Base-by-base conservation (phyloP, 495 filamentous ascomycete genomes). In the Xylaria palmicola region DNA sequence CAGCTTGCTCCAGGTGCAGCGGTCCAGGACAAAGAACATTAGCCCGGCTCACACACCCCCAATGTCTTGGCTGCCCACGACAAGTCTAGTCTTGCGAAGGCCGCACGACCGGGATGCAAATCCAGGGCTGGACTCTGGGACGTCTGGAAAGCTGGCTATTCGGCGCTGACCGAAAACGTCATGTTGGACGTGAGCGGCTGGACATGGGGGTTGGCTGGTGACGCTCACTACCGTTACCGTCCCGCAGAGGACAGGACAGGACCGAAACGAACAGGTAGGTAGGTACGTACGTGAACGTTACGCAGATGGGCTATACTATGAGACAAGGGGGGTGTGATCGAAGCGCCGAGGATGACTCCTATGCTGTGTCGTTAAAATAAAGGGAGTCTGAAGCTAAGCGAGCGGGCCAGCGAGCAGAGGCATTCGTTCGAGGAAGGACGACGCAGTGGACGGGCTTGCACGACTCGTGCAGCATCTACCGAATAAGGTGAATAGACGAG, bases 21-120 rank as follows among this genome's bases (percentile, higher is more conserved):
- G n/a, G 41, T 41, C 54, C 47, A 20, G 59, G 15, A 55, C 49
- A 61, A 55, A 54, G 57, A 55, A 61, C 53, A 60, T 53, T n/a
- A 39, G 27, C 32, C 58, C 49, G 49, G n/a, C n/a, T n/a, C n/a
- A 47, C 44, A 60, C 45, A 48, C 45, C 20, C 47, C 47, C 20
- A 61, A 47, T 54, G 50, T 47, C 59, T 61, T 61, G 40, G 59
- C 59, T 36, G 41, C 19, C 12, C 49, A 36, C n/a, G n/a, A n/a
- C n/a, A n/a, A n/a, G n/a, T n/a, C n/a, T n/a, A 27, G 49, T 29
- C 37, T 7, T 44, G 29, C 30, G 17, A 17, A 30, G 49, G 47
- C 30, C 40, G 59, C 45, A 61, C 40, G 39, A 50, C 59, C 50
- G 59, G 41, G 22, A n/a, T 61, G 29, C 36, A 8, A 20, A 54